Percentiles rank a stretch among this genome's conserved stretches.
These are phyloP conservation scores for Tricholoma matsutake DNA, from an alignment of 768 basidiomycete species.

Conservation along the genomic window DNA sequence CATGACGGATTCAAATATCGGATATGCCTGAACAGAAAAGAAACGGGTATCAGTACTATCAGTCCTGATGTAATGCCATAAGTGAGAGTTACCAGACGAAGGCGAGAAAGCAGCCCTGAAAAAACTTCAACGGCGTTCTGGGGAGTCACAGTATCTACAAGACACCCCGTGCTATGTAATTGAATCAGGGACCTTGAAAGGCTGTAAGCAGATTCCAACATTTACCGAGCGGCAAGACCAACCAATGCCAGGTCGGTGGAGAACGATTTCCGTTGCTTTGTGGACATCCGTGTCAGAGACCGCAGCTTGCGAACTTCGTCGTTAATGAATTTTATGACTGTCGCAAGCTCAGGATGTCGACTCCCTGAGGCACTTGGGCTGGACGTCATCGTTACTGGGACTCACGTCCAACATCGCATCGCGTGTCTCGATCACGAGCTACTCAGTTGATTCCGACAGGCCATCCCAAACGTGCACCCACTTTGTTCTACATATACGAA, in stretches of 20 bases:
- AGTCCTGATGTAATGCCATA: too few relatives aligned
- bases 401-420: not conserved
- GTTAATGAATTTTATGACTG: constrained; percentile 8
- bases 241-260: constrained; percentile 41
- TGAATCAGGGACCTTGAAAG: not conserved
- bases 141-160: constrained; percentile 46
- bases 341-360: not conserved
- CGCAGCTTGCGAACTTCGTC: constrained; percentile 8
- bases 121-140: constrained; percentile 34
- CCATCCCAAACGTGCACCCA: not conserved
- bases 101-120: constrained; percentile 30
- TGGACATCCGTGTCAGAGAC: constrained; percentile 14
- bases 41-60: not conserved
- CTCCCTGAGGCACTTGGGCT: not conserved
- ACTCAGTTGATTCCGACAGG: not conserved
- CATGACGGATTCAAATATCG: constrained; percentile 37
- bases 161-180: constrained; percentile 40
- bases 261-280: constrained; percentile 25
- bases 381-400: not conserved
- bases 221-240: constrained; percentile 39
- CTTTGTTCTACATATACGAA: not conserved
- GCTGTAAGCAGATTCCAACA: not conserved
- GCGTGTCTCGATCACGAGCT: not conserved
- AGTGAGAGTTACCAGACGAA: constrained; percentile 32
- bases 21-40: constrained; percentile 1